Conservation (phyloP, 495 filamentous ascomycete species). For the Aspergillus kassunensis region DNA sequence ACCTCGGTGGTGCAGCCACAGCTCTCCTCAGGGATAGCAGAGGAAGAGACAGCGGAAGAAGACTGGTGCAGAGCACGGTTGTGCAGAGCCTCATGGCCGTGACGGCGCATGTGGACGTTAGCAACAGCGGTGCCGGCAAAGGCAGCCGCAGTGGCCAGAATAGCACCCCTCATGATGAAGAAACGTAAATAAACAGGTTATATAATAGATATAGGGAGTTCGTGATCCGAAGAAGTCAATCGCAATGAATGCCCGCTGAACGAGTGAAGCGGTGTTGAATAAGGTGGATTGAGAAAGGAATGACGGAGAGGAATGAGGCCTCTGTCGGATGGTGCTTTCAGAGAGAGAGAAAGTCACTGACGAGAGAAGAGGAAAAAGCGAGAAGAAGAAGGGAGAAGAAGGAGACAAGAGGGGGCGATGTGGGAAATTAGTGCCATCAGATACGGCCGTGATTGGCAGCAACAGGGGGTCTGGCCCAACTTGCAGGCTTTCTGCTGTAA, state of each 20-base stretch:
- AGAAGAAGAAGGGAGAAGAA: conserved; percentile 32
- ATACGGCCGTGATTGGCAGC: conserved; percentile 14
- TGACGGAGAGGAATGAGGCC: conserved; percentile 39
- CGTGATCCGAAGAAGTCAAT: conserved; percentile 8
- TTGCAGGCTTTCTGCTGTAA: not conserved
- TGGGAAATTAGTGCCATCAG: conserved; percentile 14
- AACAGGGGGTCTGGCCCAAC: conserved; percentile 8
- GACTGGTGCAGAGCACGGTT: conserved; percentile 28
- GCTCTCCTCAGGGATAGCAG: conserved; percentile 32
- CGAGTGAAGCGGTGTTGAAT: conserved; percentile 86
- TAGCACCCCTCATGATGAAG: conserved; percentile 63
- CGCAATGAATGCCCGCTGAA: conserved; percentile 89
- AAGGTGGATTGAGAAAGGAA: conserved; percentile 29
- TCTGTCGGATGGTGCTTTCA: conserved; percentile 46
- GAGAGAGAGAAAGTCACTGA: conserved; percentile 36
- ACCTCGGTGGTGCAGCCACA: conserved; percentile 71
- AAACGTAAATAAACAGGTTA: conserved; percentile 16
- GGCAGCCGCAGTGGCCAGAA: conserved; percentile 63
- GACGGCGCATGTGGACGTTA: conserved; percentile 54
- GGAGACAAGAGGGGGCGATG: conserved; percentile 25
- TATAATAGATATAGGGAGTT: not conserved
- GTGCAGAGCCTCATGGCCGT: conserved; percentile 58
- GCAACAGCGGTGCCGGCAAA: conserved; percentile 59
- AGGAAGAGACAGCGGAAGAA: conserved; percentile 9
- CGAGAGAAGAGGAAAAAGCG: conserved; percentile 24